Percentiles rank a stretch among this genome's conserved stretches.
Evolutionary conservation across 192 early-diverging fungal species (phyloP).

Genomic region (Paraglomus brasilianum): DNA sequence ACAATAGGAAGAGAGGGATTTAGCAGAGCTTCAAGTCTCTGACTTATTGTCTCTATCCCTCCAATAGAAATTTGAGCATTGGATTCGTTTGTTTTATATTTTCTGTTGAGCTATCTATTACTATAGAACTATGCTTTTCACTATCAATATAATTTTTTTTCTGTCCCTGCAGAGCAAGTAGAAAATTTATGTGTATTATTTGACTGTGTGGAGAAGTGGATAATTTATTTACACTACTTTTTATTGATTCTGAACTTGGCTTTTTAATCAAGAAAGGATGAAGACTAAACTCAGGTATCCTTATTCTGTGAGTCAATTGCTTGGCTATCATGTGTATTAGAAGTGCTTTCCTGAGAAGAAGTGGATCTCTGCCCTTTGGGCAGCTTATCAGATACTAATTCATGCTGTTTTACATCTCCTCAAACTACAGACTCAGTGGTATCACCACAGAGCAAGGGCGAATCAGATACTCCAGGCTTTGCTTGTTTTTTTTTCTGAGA

Average conservation of each 20-base stretch:
- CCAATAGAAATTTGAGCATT: conserved; percentile 14
- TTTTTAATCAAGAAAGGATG: too few relatives aligned
- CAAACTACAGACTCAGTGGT: not conserved
- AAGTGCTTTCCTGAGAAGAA: not conserved
- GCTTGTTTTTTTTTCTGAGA: too few relatives aligned
- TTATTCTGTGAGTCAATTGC: too few relatives aligned
- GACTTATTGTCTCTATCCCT: conserved; percentile 13
- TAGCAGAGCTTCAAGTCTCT: too few relatives aligned
- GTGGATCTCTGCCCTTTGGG: not conserved
- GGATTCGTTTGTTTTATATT: conserved; percentile 10
- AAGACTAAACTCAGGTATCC: conserved; percentile 3
- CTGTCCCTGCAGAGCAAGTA: not conserved
- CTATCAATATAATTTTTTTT: too few relatives aligned
- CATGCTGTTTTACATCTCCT: not conserved
- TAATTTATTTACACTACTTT: too few relatives aligned
- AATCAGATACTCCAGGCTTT: too few relatives aligned
- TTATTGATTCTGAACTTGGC: not conserved
- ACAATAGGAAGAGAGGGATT: too few relatives aligned
- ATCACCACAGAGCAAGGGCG: conserved; percentile 9
- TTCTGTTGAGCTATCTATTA: conserved; percentile 2
- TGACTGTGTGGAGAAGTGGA: too few relatives aligned
- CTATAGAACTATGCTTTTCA: not conserved
- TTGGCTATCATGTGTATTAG: not conserved
- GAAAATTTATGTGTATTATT: too few relatives aligned
- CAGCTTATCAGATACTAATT: too few relatives aligned